Conservation (phyloP, 768 basidiomycete species). For the Rhodosporidiobolus odoratus region DNA sequence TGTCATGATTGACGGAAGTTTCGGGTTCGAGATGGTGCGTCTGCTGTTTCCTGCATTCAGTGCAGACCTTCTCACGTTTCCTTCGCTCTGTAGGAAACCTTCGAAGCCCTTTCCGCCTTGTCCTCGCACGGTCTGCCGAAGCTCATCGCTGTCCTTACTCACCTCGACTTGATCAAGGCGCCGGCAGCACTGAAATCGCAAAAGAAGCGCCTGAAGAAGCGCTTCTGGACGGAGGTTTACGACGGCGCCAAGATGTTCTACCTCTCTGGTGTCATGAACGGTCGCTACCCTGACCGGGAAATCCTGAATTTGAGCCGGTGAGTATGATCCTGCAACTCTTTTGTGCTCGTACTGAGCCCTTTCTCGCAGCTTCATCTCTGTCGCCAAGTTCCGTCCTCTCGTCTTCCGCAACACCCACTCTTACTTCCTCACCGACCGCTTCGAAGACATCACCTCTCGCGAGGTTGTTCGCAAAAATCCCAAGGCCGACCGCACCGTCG, state of each 20-base stretch:
- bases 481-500: slow-evolving; percentile 88
- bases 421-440: slow-evolving; percentile 86
- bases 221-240: slow-evolving; percentile 99
- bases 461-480: slow-evolving; percentile 73
- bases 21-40: slow-evolving; percentile 93
- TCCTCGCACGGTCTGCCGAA: slow-evolving; percentile 98
- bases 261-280: slow-evolving; percentile 91
- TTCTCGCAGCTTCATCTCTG: slow-evolving; percentile 64
- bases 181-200: slow-evolving; percentile 74
- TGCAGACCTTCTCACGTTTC: neutral
- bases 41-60: neutral
- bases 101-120: slow-evolving; percentile 95
- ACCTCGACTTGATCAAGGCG: slow-evolving; percentile 95
- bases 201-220: slow-evolving; percentile 91
- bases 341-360: neutral
- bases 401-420: slow-evolving; percentile 93
- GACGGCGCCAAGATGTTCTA: slow-evolving; percentile 98
- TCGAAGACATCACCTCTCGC: slow-evolving; percentile 89
- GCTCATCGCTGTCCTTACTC: slow-evolving; percentile 91
- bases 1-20: slow-evolving; percentile 95
- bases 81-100: slow-evolving; percentile 68
- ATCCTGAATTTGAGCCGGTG: slow-evolving; percentile 83
- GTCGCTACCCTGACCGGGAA: slow-evolving; percentile 93
- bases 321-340: neutral
- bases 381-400: slow-evolving; percentile 98